Evolutionary conservation across 768 basidiomycete genomes (phyloP).

Genomic region (Suillus luteus): DNA sequence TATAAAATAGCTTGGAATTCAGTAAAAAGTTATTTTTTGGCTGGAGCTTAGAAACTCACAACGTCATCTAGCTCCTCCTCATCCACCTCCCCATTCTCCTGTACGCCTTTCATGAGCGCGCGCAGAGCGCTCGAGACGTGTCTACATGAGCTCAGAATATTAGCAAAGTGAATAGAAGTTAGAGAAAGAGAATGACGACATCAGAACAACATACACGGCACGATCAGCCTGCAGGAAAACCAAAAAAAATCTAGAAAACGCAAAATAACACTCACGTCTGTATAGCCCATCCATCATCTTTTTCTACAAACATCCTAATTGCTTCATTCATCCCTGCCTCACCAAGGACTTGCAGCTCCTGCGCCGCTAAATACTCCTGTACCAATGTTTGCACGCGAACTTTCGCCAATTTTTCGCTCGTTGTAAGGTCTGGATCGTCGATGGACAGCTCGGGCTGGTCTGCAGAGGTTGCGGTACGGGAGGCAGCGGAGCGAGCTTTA

Average conservation of each 20-base stretch:
- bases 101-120: slow-evolving; percentile 65
- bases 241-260: background rate
- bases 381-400: slow-evolving; percentile 90
- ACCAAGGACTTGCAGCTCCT: slow-evolving; percentile 89
- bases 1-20: background rate
- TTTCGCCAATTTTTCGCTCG: slow-evolving; percentile 74
- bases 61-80: slow-evolving; percentile 76
- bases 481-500: slow-evolving; percentile 46
- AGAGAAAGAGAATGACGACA: background rate
- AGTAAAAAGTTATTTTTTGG: background rate
- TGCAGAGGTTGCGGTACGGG: slow-evolving; percentile 60
- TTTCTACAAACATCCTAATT: slow-evolving; percentile 94
- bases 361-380: slow-evolving; percentile 87
- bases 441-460: slow-evolving; percentile 83
- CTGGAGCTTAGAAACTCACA: slow-evolving; percentile 41
- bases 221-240: background rate
- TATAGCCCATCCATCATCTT: slow-evolving; percentile 95
- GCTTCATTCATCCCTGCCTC: slow-evolving; percentile 93
- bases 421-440: slow-evolving; percentile 68
- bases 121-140: slow-evolving; percentile 67
- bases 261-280: slow-evolving; percentile 57
- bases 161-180: background rate
- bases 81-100: slow-evolving; percentile 63
- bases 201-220: background rate
- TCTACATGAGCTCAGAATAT: slow-evolving; percentile 36